phyloP scores from a whole-genome alignment of 2,329 filamentous ascomycete species.

The Colletotrichum tropicale region DNA sequence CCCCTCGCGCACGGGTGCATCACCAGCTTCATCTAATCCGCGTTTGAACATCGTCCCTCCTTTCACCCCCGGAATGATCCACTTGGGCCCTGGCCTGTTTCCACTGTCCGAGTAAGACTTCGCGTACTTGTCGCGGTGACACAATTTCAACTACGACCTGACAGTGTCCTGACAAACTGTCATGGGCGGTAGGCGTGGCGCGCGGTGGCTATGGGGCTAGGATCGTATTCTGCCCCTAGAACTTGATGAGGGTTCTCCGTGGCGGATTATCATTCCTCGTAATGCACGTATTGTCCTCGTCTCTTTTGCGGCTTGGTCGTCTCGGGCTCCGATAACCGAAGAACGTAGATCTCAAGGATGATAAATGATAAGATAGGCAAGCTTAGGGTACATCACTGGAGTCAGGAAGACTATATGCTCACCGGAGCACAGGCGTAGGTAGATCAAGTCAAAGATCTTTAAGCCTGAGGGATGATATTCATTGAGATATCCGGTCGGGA shows the following conservation, averaged over 20 bases:
- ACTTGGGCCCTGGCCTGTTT: not conserved
- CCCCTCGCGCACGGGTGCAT: conserved; percentile 4
- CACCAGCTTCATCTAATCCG: not conserved
- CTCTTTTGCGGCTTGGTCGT: not conserved
- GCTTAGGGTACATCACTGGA: not conserved
- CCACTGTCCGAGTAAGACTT: not conserved
- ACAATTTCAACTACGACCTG: not conserved
- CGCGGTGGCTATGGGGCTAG: not conserved
- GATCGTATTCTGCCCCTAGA: not conserved
- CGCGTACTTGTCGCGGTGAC: conserved; percentile 2
- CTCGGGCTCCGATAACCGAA: not conserved
- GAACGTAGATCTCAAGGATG: not conserved
- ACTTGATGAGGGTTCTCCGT: not conserved
- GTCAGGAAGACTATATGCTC: not conserved
- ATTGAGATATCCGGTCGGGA: not conserved
- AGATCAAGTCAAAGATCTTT: not conserved
- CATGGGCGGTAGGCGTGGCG: conserved; percentile 5
- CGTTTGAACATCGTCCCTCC: not conserved
- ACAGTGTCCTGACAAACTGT: conserved; percentile 14
- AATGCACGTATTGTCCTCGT: not conserved
- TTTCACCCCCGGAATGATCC: not conserved
- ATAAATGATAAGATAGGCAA: not conserved
- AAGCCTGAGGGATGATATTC: not conserved
- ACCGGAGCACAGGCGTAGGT: not conserved
- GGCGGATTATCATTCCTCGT: not conserved